Conservation (phyloP, 371 early-diverging fungal species). For the Syncephalastrum sp. region DNA sequence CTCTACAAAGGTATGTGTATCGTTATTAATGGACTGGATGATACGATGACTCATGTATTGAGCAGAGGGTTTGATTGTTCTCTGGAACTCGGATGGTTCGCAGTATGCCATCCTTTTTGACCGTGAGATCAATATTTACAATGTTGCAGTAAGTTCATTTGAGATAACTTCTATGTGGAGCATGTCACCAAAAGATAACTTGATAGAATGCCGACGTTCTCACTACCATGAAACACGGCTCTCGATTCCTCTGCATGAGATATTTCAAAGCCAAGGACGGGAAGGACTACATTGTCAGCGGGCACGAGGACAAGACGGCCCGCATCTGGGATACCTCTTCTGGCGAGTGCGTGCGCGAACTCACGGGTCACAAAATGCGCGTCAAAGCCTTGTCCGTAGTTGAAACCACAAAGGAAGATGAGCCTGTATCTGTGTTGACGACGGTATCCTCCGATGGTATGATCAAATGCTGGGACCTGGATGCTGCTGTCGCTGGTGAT, state of each 20-base stretch:
- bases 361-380: conserved; percentile 60
- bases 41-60: background rate
- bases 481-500: conserved; percentile 25
- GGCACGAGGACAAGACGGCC: conserved; percentile 72
- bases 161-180: background rate
- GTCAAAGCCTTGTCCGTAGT: conserved; percentile 45
- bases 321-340: conserved; percentile 61
- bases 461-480: conserved; percentile 72
- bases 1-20: conserved; percentile 45
- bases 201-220: conserved; percentile 53
- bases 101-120: conserved; percentile 78
- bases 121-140: conserved; percentile 68
- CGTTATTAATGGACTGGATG: background rate
- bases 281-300: conserved; percentile 64
- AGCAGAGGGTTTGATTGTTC: conserved; percentile 61
- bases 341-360: conserved; percentile 55
- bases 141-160: conserved; percentile 54
- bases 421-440: conserved; percentile 45
- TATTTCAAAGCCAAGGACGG: conserved; percentile 43
- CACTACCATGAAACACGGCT: conserved; percentile 50
- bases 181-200: background rate
- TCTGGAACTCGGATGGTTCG: conserved; percentile 76
- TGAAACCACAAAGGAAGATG: conserved; percentile 23
- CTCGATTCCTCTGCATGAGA: conserved; percentile 47
- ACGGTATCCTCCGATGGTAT: conserved; percentile 75